Evolutionary conservation across 2,329 filamentous ascomycete species (phyloP), one percentile per base, ranked within the genome.

Genomic region (Coniosporium uncinatum): DNA sequence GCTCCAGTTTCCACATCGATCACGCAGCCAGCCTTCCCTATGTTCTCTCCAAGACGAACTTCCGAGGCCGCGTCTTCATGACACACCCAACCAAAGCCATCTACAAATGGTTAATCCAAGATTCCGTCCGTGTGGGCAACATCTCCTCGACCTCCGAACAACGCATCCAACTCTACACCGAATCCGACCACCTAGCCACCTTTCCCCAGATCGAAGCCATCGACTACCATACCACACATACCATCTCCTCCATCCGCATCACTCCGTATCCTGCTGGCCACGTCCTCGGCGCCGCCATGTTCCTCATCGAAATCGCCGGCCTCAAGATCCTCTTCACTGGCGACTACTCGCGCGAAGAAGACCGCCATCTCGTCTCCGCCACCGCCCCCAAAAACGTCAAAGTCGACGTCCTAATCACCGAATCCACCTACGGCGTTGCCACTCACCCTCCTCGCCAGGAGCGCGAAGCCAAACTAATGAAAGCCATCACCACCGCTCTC

Each of bases 21-120:
- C 93, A 98, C 70, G 93, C 93, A n/a, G 91, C 91, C 14, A 95
- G 91, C n/a, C 72, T 98, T 36, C 93, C 93, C 35, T 98, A 97
- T 61, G 93, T 98, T 45, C 78, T 98, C 49, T 87, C 91, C 49
- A 98, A 98, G 70, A 97, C 93, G 29, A 96, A 96, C 63, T 98
- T 98, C 71, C 85, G 86, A 50, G 93, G 93, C 37, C 82, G 90
- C 18, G 91, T 97, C 46, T 97, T 96, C 70, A 98, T 97, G 91
- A 98, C 93, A 39, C 93, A 98, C 70, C 89, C 93, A 2, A 98
- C 93, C 36, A 97, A 98, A 64, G 93, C 93, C 53, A 98, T 98
- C 61, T 98, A 98, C 77, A 97, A 97, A 68, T 97, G 93, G 91
- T 80, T 97, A 39, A 96, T 97, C 48, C 89, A 95, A 63, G 93